phyloP scores from a whole-genome alignment of 129 eudicot genomes.

The Calendula officinalis region DNA sequence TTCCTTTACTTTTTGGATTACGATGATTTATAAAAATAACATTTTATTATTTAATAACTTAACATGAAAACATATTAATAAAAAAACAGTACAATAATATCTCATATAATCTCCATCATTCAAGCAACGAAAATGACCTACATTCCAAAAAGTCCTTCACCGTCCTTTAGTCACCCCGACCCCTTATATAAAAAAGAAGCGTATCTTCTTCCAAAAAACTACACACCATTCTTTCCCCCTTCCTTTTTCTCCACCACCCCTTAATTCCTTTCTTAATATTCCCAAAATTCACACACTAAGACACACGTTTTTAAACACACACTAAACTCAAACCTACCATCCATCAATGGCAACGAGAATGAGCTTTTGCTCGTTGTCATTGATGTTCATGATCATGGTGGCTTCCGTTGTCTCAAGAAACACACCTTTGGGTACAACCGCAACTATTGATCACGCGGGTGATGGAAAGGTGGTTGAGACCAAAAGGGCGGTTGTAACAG shows the following conservation, averaged over 20 bases:
- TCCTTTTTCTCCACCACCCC: constrained; percentile 32
- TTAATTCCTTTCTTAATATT: constrained; percentile 16
- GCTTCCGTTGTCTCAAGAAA: constrained; percentile 21
- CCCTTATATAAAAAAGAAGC: constrained; percentile 26
- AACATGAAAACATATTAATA: too few relatives aligned
- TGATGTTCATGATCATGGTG: constrained; percentile 34
- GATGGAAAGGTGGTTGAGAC: not conserved
- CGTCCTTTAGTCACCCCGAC: constrained; percentile 30
- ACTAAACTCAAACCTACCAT: constrained; percentile 13
- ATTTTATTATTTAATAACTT: too few relatives aligned
- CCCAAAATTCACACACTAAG: constrained; percentile 17
- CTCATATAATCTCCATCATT: constrained; percentile 27
- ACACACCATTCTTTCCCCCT: constrained; percentile 31
- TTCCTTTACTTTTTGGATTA: too few relatives aligned
- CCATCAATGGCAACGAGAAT: constrained; percentile 19
- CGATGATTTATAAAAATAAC: too few relatives aligned
- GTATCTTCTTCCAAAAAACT: constrained; percentile 27
- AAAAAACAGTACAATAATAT: not conserved
- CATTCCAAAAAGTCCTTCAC: constrained; percentile 42
- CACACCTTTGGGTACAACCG: not conserved
- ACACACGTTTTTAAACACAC: constrained; percentile 15
- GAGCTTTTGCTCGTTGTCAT: constrained; percentile 11
- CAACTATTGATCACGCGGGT: not conserved
- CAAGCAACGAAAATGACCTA: constrained; percentile 17
- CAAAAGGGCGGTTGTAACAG: not conserved